Percentiles rank a stretch among this genome's conserved stretches.
Evolutionary conservation across 768 basidiomycete genomes (phyloP).

Genomic region (Macrocybe gigantea): DNA sequence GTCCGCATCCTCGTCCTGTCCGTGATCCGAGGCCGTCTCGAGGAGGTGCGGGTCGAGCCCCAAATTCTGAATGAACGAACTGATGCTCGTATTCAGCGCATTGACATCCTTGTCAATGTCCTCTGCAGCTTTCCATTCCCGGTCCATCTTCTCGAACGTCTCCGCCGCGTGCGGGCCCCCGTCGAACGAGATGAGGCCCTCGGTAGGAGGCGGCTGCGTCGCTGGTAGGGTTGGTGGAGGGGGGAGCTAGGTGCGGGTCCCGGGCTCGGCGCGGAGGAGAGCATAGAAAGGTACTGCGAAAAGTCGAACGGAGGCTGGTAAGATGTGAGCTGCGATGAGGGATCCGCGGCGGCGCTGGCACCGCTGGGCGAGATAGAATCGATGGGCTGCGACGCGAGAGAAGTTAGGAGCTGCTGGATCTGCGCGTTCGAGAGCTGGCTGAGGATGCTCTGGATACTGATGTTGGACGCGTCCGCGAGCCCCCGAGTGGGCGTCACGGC

Average conservation of each 20-base stretch:
- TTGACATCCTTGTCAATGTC: slow-evolving; percentile 74
- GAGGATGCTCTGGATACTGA: slow-evolving; percentile 43
- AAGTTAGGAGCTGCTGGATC: slow-evolving; percentile 51
- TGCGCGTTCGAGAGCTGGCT: slow-evolving; percentile 50
- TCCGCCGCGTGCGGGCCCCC: slow-evolving; percentile 3
- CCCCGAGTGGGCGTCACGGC: slow-evolving; percentile 18
- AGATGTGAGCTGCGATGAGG: slow-evolving; percentile 22
- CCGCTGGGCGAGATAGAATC: slow-evolving; percentile 18
- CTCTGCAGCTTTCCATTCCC: slow-evolving; percentile 45
- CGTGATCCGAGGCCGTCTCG: slow-evolving; percentile 6
- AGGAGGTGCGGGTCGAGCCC: slow-evolving; percentile 51
- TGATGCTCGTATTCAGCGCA: slow-evolving; percentile 59
- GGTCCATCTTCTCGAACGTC: neutral
- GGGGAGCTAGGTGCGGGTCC: slow-evolving; percentile 4
- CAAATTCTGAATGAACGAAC: slow-evolving; percentile 65
- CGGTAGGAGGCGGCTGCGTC: slow-evolving; percentile 11
- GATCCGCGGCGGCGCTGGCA: slow-evolving; percentile 6
- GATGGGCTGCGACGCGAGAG: slow-evolving; percentile 29
- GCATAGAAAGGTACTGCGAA: slow-evolving; percentile 16
- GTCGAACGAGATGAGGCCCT: slow-evolving; percentile 27
- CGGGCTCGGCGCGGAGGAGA: slow-evolving; percentile 4
- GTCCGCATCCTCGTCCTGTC: neutral
- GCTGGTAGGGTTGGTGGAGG: slow-evolving; percentile 4
- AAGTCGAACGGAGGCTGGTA: slow-evolving; percentile 32
- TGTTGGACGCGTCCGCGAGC: slow-evolving; percentile 29